A percentile compares a stretch with the other conserved stretches of the same genome.
These are phyloP conservation scores for Chloropicon primus DNA, from an alignment of 139 green algal genomes.

Conservation along the genomic window DNA sequence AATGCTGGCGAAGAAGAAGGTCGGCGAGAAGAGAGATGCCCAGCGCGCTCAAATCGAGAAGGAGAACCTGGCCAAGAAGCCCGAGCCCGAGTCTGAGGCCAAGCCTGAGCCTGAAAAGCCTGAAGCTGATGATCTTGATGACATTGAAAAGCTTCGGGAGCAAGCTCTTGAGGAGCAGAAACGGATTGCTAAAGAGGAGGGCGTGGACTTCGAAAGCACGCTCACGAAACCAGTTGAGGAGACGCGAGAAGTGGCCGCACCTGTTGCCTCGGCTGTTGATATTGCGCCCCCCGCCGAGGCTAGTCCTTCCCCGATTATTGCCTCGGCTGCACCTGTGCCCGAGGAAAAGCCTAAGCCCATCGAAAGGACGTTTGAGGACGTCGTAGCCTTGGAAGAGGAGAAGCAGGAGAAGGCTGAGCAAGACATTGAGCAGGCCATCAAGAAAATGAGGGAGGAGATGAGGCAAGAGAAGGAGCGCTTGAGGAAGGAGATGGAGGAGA, in stretches of 20 bases:
- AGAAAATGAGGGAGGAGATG: background rate
- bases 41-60: background rate
- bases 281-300: background rate
- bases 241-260: background rate
- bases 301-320: no score
- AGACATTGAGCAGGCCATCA: background rate
- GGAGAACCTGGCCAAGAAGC: background rate
- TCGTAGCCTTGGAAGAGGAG: background rate
- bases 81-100: background rate
- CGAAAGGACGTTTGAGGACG: background rate
- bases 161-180: background rate
- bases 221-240: background rate
- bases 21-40: background rate
- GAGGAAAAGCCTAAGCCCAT: background rate
- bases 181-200: background rate
- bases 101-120: background rate
- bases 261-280: background rate
- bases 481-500: slow-evolving; percentile 10
- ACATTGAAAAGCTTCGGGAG: background rate
- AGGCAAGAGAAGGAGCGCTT: slow-evolving; percentile 3
- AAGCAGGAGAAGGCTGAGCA: background rate
- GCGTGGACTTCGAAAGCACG: background rate
- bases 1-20: background rate
- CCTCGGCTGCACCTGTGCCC: background rate
- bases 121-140: background rate